Base-by-base conservation (phyloP, 768 basidiomycete genomes). In the Cubamyces sp. region DNA sequence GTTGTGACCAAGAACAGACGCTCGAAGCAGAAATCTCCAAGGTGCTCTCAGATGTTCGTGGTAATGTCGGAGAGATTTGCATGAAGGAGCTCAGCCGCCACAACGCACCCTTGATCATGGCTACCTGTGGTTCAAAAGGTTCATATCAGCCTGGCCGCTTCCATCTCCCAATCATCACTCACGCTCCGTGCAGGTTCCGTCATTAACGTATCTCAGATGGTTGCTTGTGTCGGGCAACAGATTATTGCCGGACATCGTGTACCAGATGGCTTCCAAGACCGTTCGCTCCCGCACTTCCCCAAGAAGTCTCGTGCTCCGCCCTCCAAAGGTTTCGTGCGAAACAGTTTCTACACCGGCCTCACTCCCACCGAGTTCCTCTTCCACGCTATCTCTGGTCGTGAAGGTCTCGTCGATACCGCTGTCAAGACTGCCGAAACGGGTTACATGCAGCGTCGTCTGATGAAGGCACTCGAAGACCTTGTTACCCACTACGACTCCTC, bases 351-450 rank as follows among this genome's bases (percentile, higher is more conserved):
- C 76, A 88, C 89, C 5, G 97, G 97, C 11, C 78, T 99, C 37
- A 80, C 84, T 0, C 91, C 97, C 0, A 96, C 96, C 18, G 97
- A 99, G 71, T 99, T 99, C 78, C 74, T 99, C 55, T 98, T 98
- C 81, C 97, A 99, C 76, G 97, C 97, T 57, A 98, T 99, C 68
- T 97, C 96, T 15, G 97, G 97, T 60, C 90, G 97, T 69, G 97
- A 98, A 78, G 97, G 97, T 76, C 77, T 99, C 54, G 96, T 99
- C 70, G 97, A 99, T 77, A 99, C 97, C 0, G 97, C 97, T 25
- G 97, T 99, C 76, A 99, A 99, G 78, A 99, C 97, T 0, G 97
- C 97, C 15, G 97, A 99, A 76, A 99, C 97, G 1, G 97, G 97
- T 43, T 99, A 99, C 78, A 99, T 99, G 96, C 94, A 96, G 71